These are phyloP conservation scores for Bromus sterilis DNA, from an alignment of 176 grass and related monocot species.

Conservation along the genomic window DNA sequence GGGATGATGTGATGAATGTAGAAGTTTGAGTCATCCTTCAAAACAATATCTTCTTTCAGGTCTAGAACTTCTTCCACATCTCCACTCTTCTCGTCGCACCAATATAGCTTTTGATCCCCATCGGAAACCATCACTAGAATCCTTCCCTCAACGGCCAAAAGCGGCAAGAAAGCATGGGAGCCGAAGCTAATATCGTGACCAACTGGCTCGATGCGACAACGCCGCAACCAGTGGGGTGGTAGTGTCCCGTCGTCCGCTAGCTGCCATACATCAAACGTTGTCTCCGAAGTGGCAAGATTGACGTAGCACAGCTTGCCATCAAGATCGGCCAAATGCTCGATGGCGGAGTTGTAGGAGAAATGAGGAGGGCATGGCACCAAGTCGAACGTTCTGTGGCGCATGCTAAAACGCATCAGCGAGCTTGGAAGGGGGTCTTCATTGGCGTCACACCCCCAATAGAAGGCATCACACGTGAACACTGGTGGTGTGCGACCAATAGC, in stretches of 20 bases:
- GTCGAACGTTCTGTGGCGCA: not conserved
- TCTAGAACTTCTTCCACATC: not conserved
- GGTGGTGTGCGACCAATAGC: not conserved
- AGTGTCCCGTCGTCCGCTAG: not conserved
- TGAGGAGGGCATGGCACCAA: not conserved
- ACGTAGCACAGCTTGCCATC: not conserved
- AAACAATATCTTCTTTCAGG: not conserved
- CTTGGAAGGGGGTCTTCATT: not conserved
- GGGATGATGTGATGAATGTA: not conserved
- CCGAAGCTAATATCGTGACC: not conserved
- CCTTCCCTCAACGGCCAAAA: not conserved
- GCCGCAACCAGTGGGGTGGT: not conserved
- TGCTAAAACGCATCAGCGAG: not conserved
- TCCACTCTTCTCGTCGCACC: not conserved
- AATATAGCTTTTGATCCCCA: not conserved
- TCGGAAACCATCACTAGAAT: not conserved
- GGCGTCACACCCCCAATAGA: not conserved
- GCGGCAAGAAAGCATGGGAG: not conserved
- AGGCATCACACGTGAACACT: not conserved
- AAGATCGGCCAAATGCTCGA: not conserved
- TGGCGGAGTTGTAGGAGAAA: not conserved
- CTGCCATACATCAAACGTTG: not conserved
- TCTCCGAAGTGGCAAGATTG: not conserved
- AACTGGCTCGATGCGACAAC: not conserved
- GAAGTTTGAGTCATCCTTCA: not conserved